Base-by-base conservation (phyloP, 768 basidiomycete species). In the Galerina marginata region DNA sequence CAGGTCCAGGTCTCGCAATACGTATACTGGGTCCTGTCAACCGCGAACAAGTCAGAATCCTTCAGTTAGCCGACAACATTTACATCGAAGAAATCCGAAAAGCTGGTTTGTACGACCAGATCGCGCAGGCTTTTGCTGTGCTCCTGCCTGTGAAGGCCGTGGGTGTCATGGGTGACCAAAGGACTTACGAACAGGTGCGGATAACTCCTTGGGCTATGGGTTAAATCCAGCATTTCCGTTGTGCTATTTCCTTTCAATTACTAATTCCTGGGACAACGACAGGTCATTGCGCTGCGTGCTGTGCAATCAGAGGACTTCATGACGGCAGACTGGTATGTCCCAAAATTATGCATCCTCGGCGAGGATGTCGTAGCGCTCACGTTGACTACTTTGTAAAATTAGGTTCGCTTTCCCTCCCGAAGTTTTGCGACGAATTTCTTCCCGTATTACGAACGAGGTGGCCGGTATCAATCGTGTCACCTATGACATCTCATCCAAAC, bases 261-360 rank as follows among this genome's bases (percentile, higher is more conserved):
- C 39, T 42, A 25, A 15, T 40, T 25, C 38, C 9, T 53, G 26
- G 6, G 29, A 5, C 7, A 7, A 58, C 52, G 20, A 40, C 66
- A 91, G 88, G 96, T 99, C 50, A 93, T 99, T 59, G 93, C 94
- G 1, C 81, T 99, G 54, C 87, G 97, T 52, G 97, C 97, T 2
- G 96, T 99, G 9, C 90, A 93, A 71, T 89, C 95, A n/a, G 96
- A 98, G 72, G 97, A 99, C 74, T 99, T 99, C 72, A 99, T 99
- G 97, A 99, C 97, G 12, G 97, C 97, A 38, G 96, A 99, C 73
- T 99, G 96, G 96, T 95, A 70, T 44, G 85, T 71, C 45, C 59
- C 48, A 54, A 61, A 56, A 59, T 61, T 56, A 40, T 47, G 43
- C 51, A 43, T 37, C 12, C 25, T 56, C 56, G 26, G 15, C 46